Evolutionary conservation across 257 asterid genomes (phyloP), one percentile per base, ranked within the genome.

Genomic region (Scutellaria galericulata): DNA sequence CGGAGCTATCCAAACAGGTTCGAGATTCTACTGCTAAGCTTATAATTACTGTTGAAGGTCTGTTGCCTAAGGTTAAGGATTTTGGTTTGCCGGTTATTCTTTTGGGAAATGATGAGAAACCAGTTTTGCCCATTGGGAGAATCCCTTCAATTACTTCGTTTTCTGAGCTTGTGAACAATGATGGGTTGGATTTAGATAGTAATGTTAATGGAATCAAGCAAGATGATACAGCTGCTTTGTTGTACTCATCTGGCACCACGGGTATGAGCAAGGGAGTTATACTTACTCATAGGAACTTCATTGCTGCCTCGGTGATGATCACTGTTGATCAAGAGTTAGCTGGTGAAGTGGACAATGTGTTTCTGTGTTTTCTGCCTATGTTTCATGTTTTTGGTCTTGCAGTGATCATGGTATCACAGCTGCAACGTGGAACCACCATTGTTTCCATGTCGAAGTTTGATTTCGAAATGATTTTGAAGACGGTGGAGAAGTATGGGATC

Each of bases 221-320:
- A 39, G 66, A 77, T 9, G 99, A 95, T 53, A 86, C 88, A 0
- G 98, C 96, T 56, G 97, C 87, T 0, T 63, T 95, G 82, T 61
- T 95, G 77, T 92, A 95, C 71, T 95, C 99, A 7, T 95, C 99
- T 5, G 99, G 99, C 27, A 95, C 97, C 4, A 95, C 99, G 1
- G 99, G 98, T 37, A 53, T 66, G 0, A 95, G 97, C 79, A 95
- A 95, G 80, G 99, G 99, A 12, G 99, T 95, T 3, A 58, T 90
- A 4, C 87, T 95, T 42, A 85, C 81, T 5, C 99, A 95, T 9
- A 20, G 95, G 80, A 95, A 90, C 58, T 95, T 95, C 73, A 88
- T 95, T 6, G 78, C 96, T 2, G 39, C 95, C 2, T 66, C 97
- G 5, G 52, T 82, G 71, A 92, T 95, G 98, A 14, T 87, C 12